phyloP scores from a whole-genome alignment of 164 flowering plant genomes.

The Kingdonia uniflora region DNA sequence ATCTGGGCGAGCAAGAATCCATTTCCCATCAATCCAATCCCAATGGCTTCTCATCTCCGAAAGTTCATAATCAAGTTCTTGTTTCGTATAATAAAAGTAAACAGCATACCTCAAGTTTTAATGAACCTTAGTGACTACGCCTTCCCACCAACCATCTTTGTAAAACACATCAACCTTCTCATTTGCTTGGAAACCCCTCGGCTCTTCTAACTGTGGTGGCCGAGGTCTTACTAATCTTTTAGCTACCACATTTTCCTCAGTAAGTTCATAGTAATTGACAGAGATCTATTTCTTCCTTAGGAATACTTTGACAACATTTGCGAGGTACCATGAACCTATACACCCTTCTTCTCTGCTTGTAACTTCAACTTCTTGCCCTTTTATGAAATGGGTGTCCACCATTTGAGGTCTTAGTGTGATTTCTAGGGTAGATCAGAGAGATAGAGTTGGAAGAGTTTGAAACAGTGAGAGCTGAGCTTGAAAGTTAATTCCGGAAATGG shows the following conservation, averaged over 20 bases:
- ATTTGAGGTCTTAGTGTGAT: too few relatives aligned
- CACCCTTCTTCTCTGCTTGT: background rate
- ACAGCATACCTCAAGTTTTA: background rate
- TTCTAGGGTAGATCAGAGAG: too few relatives aligned
- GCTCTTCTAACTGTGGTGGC: background rate
- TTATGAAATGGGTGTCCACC: too few relatives aligned
- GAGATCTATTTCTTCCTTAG: background rate
- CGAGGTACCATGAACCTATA: background rate
- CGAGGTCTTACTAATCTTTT: background rate
- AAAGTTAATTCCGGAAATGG: too few relatives aligned
- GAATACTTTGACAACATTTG: background rate
- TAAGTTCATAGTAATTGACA: too few relatives aligned
- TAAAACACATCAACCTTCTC: background rate
- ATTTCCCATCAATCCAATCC: background rate
- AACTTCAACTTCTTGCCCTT: background rate
- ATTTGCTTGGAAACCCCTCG: background rate
- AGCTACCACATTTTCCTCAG: too few relatives aligned
- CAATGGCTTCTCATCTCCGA: background rate
- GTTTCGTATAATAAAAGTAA: background rate
- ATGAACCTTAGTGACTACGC: background rate
- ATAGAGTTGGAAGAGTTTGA: too few relatives aligned
- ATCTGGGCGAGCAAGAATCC: background rate
- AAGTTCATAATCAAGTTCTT: background rate
- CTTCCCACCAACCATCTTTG: conserved; percentile 1
- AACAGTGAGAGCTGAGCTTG: too few relatives aligned